These are phyloP conservation scores for Durotheca rogersii DNA, from an alignment of 495 filamentous ascomycete genomes.

Conservation along the genomic window DNA sequence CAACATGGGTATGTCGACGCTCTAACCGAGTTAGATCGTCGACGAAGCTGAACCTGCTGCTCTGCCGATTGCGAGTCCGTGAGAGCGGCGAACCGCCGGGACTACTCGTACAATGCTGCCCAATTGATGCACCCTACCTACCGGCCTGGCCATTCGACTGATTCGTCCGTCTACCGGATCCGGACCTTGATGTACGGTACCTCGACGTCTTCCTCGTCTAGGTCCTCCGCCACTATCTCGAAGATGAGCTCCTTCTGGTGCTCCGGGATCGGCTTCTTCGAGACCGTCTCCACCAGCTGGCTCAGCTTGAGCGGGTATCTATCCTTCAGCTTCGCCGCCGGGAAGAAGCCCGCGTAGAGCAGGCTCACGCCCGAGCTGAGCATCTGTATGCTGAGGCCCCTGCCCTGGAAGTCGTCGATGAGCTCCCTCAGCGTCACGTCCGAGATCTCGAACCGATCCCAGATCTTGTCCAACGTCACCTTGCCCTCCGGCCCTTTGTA, in stretches of 20 bases:
- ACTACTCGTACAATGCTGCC: neutral
- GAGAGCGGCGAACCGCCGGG: neutral
- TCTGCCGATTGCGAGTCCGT: constrained; percentile 5
- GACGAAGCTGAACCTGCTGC: constrained; percentile 16
- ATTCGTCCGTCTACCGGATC: constrained; percentile 36
- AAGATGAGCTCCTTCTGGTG: constrained; percentile 97
- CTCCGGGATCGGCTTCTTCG: constrained; percentile 84
- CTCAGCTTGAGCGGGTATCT: constrained; percentile 62
- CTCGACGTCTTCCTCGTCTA: constrained; percentile 91
- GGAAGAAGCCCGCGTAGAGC: constrained; percentile 95
- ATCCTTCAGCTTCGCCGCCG: constrained; percentile 84
- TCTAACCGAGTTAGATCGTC: no score
- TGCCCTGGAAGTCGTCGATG: constrained; percentile 72
- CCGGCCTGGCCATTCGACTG: neutral
- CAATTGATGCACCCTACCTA: neutral
- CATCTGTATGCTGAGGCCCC: constrained; percentile 86
- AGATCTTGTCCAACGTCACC: constrained; percentile 88
- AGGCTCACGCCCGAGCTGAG: constrained; percentile 93
- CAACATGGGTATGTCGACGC: no score
- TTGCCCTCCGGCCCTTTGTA: constrained; percentile 76
- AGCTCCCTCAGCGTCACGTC: constrained; percentile 84
- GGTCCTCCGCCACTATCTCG: constrained; percentile 91
- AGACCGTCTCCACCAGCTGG: constrained; percentile 82
- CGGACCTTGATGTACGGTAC: constrained; percentile 96
- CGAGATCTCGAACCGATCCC: constrained; percentile 94